Evolutionary conservation across 306 rosid species (phyloP).

Genomic region (Elaeagnus macrophylla): DNA sequence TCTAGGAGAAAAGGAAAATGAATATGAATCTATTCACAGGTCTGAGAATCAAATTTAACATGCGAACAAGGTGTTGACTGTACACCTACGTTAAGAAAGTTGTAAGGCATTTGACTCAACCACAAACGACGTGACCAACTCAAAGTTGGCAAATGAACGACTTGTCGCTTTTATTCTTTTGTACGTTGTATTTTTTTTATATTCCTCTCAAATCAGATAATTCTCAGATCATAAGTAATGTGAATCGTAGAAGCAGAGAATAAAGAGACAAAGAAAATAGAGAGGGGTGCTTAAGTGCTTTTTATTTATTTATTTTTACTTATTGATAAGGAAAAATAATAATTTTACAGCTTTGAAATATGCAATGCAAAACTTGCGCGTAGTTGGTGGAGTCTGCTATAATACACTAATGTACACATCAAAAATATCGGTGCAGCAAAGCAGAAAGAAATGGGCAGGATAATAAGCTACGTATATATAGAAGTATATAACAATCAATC

Average conservation of each 20-base stretch:
- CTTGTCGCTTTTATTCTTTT: no score
- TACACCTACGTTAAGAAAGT: constrained; percentile 16
- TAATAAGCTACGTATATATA: constrained; percentile 3
- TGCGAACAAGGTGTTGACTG: no score
- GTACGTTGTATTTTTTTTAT: no score
- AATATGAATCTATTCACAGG: no score
- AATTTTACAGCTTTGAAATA: background rate
- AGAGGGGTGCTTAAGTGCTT: no score
- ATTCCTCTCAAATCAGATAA: no score
- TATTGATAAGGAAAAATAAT: background rate
- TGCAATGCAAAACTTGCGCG: constrained; percentile 14
- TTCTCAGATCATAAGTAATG: no score
- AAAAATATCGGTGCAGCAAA: constrained; percentile 20
- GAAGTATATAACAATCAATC: constrained; percentile 2
- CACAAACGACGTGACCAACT: constrained; percentile 26
- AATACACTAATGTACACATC: constrained; percentile 33
- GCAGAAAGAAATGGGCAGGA: constrained; percentile 4
- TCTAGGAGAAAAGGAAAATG: no score
- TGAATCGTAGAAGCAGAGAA: no score
- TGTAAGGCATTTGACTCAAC: constrained; percentile 66
- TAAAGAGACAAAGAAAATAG: no score
- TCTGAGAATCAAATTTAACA: no score
- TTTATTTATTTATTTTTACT: background rate
- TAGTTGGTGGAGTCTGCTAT: constrained; percentile 30
- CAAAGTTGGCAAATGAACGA: no score